phyloP scores from a whole-genome alignment of 1,139 yeast species.

The Kodamaea anthophila region DNA sequence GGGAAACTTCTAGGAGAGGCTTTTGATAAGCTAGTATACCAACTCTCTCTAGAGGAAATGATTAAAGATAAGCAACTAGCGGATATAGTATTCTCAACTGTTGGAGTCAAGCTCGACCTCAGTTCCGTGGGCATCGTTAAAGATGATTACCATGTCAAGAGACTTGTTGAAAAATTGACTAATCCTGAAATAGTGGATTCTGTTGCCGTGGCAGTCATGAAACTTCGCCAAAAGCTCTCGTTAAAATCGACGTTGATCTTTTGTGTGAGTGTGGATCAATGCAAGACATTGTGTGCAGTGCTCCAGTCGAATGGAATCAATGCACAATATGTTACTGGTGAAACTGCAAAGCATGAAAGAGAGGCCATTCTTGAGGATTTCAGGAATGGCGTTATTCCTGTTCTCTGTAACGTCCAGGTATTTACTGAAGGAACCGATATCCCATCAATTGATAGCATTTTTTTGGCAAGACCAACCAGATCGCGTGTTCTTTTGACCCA shows the following conservation, averaged over 20 bases:
- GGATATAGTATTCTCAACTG: constrained; percentile 61
- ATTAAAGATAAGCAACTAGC: constrained; percentile 63
- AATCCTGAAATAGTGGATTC: constrained; percentile 47
- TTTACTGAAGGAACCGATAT: constrained; percentile 96
- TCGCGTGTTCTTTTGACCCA: constrained; percentile 70
- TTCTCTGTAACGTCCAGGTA: constrained; percentile 80
- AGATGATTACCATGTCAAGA: constrained; percentile 51
- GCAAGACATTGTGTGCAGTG: constrained; percentile 46
- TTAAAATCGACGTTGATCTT: constrained; percentile 68
- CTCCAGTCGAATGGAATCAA: constrained; percentile 58
- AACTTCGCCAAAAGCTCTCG: constrained; percentile 27
- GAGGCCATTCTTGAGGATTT: constrained; percentile 51
- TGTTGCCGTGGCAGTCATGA: constrained; percentile 53
- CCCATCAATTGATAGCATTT: constrained; percentile 78
- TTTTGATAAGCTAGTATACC: constrained; percentile 73
- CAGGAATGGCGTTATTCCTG: constrained; percentile 56
- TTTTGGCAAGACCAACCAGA: constrained; percentile 76
- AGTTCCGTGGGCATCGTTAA: constrained; percentile 22
- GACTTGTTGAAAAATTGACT: constrained; percentile 53
- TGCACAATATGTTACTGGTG: constrained; percentile 71
- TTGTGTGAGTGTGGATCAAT: constrained; percentile 70
- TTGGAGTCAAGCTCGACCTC: constrained; percentile 39
- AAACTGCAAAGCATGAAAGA: constrained; percentile 51
- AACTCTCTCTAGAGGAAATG: constrained; percentile 62
- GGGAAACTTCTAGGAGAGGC: constrained; percentile 50